phyloP scores from a whole-genome alignment of 106 monocot species.

The Dendrobium huoshanense region DNA sequence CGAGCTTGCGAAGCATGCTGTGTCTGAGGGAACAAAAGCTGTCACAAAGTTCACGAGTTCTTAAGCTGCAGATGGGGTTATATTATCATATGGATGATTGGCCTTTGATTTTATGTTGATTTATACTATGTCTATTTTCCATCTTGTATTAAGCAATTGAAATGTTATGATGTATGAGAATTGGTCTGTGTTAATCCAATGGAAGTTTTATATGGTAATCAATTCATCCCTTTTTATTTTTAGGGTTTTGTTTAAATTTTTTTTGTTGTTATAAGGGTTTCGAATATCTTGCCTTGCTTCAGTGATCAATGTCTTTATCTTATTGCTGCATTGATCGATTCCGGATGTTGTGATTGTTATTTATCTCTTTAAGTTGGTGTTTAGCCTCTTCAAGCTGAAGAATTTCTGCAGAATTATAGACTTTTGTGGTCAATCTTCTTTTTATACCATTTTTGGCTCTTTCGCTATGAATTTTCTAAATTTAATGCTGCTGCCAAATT shows the following conservation, averaged over 20 bases:
- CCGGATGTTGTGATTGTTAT: too few species aligned
- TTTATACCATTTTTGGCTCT: too few species aligned
- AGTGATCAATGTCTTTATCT: too few species aligned
- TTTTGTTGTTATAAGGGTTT: too few species aligned
- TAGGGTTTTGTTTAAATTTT: neutral
- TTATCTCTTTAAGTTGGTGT: too few species aligned
- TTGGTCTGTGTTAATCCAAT: neutral
- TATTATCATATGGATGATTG: neutral
- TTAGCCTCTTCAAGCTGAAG: too few species aligned
- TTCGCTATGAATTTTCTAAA: too few species aligned
- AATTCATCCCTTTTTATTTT: neutral
- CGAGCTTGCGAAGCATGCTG: slow-evolving; percentile 68
- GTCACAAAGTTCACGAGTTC: slow-evolving; percentile 47
- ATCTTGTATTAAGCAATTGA: neutral
- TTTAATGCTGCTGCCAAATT: too few species aligned
- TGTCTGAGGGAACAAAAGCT: slow-evolving; percentile 46
- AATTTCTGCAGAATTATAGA: too few species aligned
- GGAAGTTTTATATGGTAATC: neutral
- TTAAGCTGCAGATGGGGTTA: neutral
- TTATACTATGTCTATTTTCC: neutral
- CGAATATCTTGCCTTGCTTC: too few species aligned
- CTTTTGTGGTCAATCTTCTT: too few species aligned
- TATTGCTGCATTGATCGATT: too few species aligned
- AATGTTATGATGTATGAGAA: neutral
- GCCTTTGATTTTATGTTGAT: neutral